A percentile compares a stretch with the other conserved stretches of the same genome.
Conservation (phyloP, 768 basidiomycete species). For the Pulveroboletus sp. region DNA sequence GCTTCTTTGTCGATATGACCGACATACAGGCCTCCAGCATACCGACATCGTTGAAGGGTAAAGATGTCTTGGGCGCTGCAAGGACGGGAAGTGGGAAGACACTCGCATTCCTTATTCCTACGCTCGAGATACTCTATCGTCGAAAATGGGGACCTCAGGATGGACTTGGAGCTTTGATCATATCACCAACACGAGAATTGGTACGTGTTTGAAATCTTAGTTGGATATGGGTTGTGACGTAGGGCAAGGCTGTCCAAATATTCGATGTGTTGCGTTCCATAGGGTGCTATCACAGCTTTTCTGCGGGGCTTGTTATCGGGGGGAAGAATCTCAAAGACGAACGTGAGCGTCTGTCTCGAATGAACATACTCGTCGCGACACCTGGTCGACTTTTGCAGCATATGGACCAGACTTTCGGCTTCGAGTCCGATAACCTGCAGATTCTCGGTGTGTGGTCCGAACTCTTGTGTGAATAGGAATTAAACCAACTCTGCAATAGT, state of each 20-base stretch:
- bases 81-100: conserved; percentile 74
- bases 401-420: conserved; percentile 96
- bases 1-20: conserved; percentile 84
- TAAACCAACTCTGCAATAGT: conserved; percentile 42
- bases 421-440: conserved; percentile 89
- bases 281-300: conserved; percentile 87
- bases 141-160: conserved; percentile 70
- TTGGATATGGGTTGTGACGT: conserved; percentile 3
- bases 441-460: conserved; percentile 61
- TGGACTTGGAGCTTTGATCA: conserved; percentile 82
- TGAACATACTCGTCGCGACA: conserved; percentile 99
- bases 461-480: background rate
- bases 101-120: conserved; percentile 65
- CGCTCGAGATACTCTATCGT: conserved; percentile 61
- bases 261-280: conserved; percentile 94
- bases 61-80: conserved; percentile 66
- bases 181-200: conserved; percentile 91
- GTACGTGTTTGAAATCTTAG: conserved; percentile 40
- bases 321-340: conserved; percentile 96
- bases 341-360: conserved; percentile 77
- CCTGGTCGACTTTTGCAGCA: conserved; percentile 94
- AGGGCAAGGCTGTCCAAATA: conserved; percentile 85
- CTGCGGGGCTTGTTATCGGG: conserved; percentile 92
- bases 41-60: conserved; percentile 55
- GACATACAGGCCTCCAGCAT: conserved; percentile 66